Percentiles rank a stretch among this genome's conserved stretches.
These are phyloP conservation scores for Sclerotinia minor DNA, from an alignment of 2,329 filamentous ascomycete genomes.

Conservation along the genomic window DNA sequence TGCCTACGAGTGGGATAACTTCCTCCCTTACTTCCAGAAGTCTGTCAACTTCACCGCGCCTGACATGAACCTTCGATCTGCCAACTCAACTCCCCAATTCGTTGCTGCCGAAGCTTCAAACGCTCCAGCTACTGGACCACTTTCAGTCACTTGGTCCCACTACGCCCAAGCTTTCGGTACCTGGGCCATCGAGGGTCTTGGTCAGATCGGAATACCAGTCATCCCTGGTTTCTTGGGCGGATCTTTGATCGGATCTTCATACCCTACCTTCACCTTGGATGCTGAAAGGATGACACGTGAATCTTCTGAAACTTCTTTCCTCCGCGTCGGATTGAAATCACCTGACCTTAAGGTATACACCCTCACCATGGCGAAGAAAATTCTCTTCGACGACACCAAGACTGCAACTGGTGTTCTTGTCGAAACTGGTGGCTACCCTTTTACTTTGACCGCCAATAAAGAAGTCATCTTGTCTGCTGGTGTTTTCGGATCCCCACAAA, in stretches of 20 bases:
- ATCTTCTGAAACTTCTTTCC: constrained; percentile 45
- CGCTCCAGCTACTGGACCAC: constrained; percentile 40
- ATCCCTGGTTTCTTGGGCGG: constrained; percentile 46
- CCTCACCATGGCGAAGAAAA: constrained; percentile 46
- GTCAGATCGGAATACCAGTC: constrained; percentile 42
- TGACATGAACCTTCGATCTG: constrained; percentile 27
- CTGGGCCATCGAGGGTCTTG: constrained; percentile 40
- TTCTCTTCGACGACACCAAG: constrained; percentile 46
- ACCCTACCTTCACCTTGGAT: constrained; percentile 40
- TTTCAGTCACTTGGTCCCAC: constrained; percentile 46
- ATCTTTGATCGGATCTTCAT: constrained; percentile 45
- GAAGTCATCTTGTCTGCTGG: constrained; percentile 48
- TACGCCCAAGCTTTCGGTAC: constrained; percentile 43
- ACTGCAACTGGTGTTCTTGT: constrained; percentile 47
- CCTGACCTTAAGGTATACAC: constrained; percentile 44
- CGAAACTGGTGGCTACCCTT: constrained; percentile 24
- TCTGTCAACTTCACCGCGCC: constrained; percentile 24
- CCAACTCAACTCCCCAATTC: constrained; percentile 39
- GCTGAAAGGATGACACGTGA: constrained; percentile 38
- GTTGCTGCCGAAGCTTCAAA: constrained; percentile 36
- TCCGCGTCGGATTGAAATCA: constrained; percentile 27
- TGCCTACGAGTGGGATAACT: constrained; percentile 48
- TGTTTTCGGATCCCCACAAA: constrained; percentile 51
- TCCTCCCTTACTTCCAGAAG: constrained; percentile 48
- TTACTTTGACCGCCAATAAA: constrained; percentile 25